Percentiles rank a stretch among this genome's conserved stretches.
Evolutionary conservation across 345 rosid species (phyloP).

Genomic region (Eucalyptus sp.): DNA sequence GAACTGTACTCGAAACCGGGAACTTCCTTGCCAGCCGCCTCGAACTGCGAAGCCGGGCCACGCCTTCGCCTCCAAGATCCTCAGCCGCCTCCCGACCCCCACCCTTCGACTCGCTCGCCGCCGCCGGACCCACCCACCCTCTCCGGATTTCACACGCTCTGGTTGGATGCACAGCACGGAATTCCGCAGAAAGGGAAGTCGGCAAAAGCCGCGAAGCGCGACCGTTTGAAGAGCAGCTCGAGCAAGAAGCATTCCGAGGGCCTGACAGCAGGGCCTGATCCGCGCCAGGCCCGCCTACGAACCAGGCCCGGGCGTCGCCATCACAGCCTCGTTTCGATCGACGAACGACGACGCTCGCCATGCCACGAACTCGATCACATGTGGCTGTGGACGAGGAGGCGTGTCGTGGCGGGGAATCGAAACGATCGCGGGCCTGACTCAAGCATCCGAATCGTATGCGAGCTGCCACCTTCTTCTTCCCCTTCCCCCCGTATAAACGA

Average conservation of each 20-base stretch:
- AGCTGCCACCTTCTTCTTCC: not conserved
- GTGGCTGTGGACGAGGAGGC: not conserved
- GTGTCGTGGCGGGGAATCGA: not conserved
- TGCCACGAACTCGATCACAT: not conserved
- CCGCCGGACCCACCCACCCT: not conserved
- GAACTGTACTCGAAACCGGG: conserved; percentile 76
- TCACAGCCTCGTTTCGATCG: not conserved
- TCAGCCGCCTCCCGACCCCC: conserved; percentile 36
- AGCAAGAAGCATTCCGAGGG: not conserved
- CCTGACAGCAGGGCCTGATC: not conserved
- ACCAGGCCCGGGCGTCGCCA: not conserved
- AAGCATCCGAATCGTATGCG: not conserved
- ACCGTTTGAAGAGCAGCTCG: not conserved
- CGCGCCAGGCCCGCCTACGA: not conserved
- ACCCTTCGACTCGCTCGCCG: not conserved
- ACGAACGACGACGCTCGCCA: not conserved
- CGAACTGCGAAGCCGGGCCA: conserved; percentile 79
- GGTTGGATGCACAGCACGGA: not conserved
- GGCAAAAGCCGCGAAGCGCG: not conserved
- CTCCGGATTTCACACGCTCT: not conserved
- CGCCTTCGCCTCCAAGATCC: conserved; percentile 62
- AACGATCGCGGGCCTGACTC: too few relatives aligned
- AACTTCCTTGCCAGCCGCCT: conserved; percentile 61
- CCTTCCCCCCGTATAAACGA: not conserved
- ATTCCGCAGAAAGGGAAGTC: not conserved